Conservation (phyloP, 805 yeast species). For the Ogataea trehalophila region DNA sequence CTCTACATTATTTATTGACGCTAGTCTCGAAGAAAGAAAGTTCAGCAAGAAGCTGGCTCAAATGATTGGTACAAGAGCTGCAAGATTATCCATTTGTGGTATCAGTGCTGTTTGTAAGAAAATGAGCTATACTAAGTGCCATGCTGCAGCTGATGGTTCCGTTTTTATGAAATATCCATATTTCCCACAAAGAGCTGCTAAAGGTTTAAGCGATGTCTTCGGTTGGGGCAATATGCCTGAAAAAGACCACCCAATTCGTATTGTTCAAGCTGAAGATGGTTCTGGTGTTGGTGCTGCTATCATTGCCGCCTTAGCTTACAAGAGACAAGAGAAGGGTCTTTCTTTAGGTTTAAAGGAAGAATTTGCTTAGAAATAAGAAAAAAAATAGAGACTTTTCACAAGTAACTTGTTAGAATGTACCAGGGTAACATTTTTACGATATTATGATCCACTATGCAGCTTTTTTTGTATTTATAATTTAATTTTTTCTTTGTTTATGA, state of each 20-base stretch:
- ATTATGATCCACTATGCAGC: too few species aligned
- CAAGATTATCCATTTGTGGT: conserved; percentile 93
- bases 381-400: too few species aligned
- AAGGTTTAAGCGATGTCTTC: conserved; percentile 85
- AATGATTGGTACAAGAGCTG: conserved; percentile 88
- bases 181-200: conserved; percentile 90
- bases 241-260: conserved; percentile 71
- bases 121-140: conserved; percentile 72
- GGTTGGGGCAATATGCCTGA: conserved; percentile 55
- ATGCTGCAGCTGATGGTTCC: conserved; percentile 97
- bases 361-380: too few species aligned
- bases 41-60: conserved; percentile 79
- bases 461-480: too few species aligned
- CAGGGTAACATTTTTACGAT: too few species aligned
- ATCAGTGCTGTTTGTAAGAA: conserved; percentile 93
- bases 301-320: conserved; percentile 90
- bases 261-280: conserved; percentile 96
- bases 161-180: conserved; percentile 92
- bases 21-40: conserved; percentile 79
- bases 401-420: too few species aligned
- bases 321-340: conserved; percentile 66
- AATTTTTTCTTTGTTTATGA: too few species aligned
- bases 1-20: conserved; percentile 51
- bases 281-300: conserved; percentile 98
- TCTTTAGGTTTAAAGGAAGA: conserved; percentile 50